Conservation (phyloP, 305 asterid species). For the Fraxinus xanthoxyloides region DNA sequence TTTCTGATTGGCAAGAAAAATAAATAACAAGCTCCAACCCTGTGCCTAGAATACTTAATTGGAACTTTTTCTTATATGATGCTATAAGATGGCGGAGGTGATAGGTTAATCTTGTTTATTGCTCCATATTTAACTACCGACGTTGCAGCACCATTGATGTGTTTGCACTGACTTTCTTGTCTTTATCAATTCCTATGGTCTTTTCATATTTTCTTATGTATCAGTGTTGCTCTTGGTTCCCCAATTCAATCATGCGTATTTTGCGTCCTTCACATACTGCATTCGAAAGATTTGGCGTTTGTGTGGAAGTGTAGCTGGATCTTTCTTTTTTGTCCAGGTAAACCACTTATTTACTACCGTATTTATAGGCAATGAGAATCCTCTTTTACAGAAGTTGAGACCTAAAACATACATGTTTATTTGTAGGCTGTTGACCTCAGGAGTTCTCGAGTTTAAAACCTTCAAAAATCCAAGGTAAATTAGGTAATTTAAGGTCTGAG, state of each 20-base stretch:
- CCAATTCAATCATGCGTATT: not conserved
- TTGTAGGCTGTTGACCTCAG: slow-evolving; percentile 79
- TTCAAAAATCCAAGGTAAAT: slow-evolving; percentile 25
- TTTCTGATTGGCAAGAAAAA: not conserved
- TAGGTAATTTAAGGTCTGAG: slow-evolving; percentile 42
- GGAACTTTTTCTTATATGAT: not conserved
- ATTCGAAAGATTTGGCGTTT: not conserved
- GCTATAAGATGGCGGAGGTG: not conserved
- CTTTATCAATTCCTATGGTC: not conserved
- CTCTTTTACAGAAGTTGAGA: slow-evolving; percentile 12
- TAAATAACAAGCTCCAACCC: not conserved
- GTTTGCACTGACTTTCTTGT: not conserved
- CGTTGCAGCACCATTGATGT: not conserved
- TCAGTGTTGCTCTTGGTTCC: not conserved
- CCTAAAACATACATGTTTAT: slow-evolving; percentile 11
- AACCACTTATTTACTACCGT: not conserved
- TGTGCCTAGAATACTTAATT: not conserved
- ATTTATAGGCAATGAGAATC: not conserved
- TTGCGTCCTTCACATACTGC: not conserved
- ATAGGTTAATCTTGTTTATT: not conserved
- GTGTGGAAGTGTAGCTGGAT: not conserved
- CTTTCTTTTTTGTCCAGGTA: not conserved
- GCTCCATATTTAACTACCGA: not conserved
- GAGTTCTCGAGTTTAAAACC: slow-evolving; percentile 47
- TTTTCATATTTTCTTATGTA: not conserved